Evolutionary conservation across 1,284 basidiomycete species (phyloP).

Genomic region (Fomitopsis pinicola): DNA sequence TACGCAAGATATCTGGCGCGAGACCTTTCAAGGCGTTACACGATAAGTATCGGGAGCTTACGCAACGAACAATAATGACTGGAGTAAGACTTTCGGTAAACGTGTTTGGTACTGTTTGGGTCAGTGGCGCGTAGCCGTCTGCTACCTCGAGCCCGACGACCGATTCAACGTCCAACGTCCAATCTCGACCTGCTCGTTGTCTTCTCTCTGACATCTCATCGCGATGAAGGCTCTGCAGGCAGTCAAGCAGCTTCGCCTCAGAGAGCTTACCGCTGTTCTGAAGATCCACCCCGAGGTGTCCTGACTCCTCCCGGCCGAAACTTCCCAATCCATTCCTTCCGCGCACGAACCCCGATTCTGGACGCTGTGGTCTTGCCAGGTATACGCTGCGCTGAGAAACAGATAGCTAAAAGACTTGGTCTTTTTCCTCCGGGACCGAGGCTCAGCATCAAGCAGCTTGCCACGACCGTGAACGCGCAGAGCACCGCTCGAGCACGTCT

Average conservation of each 20-base stretch:
- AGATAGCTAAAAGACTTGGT: conserved; percentile 28
- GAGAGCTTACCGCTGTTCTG: conserved; percentile 20
- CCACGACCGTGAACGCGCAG: conserved; percentile 4
- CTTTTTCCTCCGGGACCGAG: conserved; percentile 67
- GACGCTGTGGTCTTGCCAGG: conserved; percentile 62
- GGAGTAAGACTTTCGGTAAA: no score
- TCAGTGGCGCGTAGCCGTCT: no score
- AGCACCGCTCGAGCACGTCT: background rate
- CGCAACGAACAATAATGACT: no score
- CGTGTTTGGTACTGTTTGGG: no score
- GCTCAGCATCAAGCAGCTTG: conserved; percentile 19
- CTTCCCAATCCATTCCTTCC: conserved; percentile 65
- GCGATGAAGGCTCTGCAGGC: conserved; percentile 20
- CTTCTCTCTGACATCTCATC: background rate
- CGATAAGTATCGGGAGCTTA: no score
- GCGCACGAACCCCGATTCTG: conserved; percentile 50
- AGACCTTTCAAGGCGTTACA: no score
- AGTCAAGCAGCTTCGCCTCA: conserved; percentile 27
- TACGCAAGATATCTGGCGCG: no score
- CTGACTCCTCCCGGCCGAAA: conserved; percentile 15
- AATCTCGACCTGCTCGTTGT: no score
- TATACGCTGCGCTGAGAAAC: conserved; percentile 73
- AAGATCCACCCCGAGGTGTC: conserved; percentile 7
- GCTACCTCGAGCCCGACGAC: background rate
- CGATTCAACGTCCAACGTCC: background rate